Conservation (phyloP, 495 filamentous ascomycete genomes). For the Podospora bellae-mahoneyi region DNA sequence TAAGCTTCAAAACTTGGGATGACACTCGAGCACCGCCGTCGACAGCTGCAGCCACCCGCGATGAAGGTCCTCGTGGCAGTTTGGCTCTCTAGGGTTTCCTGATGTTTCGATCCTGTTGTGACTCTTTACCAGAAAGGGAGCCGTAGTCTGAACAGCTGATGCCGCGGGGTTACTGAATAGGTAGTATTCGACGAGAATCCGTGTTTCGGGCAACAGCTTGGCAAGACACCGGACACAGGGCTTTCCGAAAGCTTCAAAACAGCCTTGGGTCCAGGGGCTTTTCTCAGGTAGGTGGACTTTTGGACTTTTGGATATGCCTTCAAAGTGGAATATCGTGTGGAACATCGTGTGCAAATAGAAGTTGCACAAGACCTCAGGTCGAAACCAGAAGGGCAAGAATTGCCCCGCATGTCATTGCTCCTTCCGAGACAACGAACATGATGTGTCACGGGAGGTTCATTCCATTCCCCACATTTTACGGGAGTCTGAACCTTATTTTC, state of each 20-base stretch:
- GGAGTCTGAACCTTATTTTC: background rate
- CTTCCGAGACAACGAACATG: background rate
- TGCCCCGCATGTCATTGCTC: background rate
- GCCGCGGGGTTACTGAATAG: background rate
- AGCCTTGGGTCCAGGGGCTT: background rate
- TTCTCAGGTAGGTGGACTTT: background rate
- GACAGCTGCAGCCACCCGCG: background rate
- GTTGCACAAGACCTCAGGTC: no score
- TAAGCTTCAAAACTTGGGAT: conserved; percentile 22
- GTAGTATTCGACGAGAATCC: background rate
- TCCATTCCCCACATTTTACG: no score
- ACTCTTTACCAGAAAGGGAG: background rate
- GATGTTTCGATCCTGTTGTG: background rate
- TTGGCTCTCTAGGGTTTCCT: background rate
- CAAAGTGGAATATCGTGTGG: background rate
- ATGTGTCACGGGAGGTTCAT: background rate
- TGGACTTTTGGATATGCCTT: background rate
- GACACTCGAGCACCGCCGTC: conserved; percentile 6
- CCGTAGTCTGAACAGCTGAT: background rate
- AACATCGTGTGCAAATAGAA: background rate
- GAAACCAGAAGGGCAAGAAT: no score
- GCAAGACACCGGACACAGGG: conserved; percentile 4
- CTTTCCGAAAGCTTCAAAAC: conserved; percentile 9
- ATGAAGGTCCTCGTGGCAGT: background rate
- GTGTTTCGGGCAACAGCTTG: conserved; percentile 3